These are phyloP conservation scores for Monosporascus ibericus DNA, from an alignment of 2,329 filamentous ascomycete species.

Conservation along the genomic window DNA sequence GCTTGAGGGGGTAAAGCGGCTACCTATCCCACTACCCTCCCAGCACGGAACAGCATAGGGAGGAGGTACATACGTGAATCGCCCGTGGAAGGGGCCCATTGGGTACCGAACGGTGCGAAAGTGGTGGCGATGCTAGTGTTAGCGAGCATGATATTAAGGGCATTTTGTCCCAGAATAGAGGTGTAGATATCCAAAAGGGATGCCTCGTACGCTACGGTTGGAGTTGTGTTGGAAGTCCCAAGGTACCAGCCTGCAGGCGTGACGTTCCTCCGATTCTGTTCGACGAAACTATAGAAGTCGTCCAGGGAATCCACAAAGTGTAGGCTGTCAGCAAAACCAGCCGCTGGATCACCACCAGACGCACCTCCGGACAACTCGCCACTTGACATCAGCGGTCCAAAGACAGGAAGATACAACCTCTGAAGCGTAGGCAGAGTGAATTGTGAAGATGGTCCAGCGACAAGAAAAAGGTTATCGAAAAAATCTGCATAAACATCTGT, in stretches of 20 bases:
- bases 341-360: neutral
- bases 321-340: conserved; percentile 29
- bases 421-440: conserved; percentile 27
- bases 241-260: conserved; percentile 78
- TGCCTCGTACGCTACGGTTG: conserved; percentile 66
- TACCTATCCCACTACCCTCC: no score
- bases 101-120: conserved; percentile 70
- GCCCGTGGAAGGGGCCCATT: conserved; percentile 62
- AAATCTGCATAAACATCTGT: conserved; percentile 29
- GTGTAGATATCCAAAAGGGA: conserved; percentile 51
- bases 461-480: conserved; percentile 29
- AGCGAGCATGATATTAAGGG: conserved; percentile 59
- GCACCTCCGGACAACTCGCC: neutral
- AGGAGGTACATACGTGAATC: conserved; percentile 39
- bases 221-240: conserved; percentile 50
- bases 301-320: conserved; percentile 56
- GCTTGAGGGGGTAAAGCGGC: neutral
- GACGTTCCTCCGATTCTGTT: conserved; percentile 57
- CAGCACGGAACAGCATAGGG: no score
- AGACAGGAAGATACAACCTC: conserved; percentile 35
- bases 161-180: conserved; percentile 58
- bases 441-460: conserved; percentile 38
- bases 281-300: conserved; percentile 63
- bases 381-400: conserved; percentile 17
- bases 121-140: conserved; percentile 64